phyloP scores from a whole-genome alignment of 2,329 filamentous ascomycete species.

The Monilinia polystroma region DNA sequence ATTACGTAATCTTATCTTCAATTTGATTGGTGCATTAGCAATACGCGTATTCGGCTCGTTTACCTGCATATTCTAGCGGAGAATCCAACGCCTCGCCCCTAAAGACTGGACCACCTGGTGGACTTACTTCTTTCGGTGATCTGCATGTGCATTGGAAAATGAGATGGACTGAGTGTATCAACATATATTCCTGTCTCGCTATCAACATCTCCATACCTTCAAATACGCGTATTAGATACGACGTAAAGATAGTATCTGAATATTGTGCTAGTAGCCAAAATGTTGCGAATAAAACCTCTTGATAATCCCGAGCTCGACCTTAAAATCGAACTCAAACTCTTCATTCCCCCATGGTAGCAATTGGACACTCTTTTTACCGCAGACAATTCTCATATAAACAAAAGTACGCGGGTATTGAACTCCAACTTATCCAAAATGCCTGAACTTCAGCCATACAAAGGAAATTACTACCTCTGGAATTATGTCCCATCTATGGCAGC shows the following conservation, averaged over 20 bases:
- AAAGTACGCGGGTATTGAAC: background rate
- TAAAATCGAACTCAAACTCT: background rate
- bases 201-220: too few relatives aligned
- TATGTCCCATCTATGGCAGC: slow-evolving; percentile 48
- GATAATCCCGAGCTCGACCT: too few relatives aligned
- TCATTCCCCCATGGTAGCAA: background rate
- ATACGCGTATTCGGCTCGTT: background rate
- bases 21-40: background rate
- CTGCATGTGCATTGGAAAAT: too few relatives aligned
- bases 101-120: too few relatives aligned
- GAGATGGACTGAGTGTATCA: too few relatives aligned
- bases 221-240: too few relatives aligned
- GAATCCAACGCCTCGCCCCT: background rate
- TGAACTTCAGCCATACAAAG: slow-evolving; percentile 38
- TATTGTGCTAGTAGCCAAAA: too few relatives aligned
- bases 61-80: background rate
- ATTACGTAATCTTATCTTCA: background rate
- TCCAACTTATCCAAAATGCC: slow-evolving; percentile 33
- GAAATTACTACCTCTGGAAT: slow-evolving; percentile 44
- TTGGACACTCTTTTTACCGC: background rate
- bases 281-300: too few relatives aligned
- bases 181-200: too few relatives aligned
- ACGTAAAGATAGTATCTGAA: too few relatives aligned
- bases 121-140: too few relatives aligned
- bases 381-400: background rate